Conservation (phyloP, 345 rosid species). For the Eucalyptus curtisii region DNA sequence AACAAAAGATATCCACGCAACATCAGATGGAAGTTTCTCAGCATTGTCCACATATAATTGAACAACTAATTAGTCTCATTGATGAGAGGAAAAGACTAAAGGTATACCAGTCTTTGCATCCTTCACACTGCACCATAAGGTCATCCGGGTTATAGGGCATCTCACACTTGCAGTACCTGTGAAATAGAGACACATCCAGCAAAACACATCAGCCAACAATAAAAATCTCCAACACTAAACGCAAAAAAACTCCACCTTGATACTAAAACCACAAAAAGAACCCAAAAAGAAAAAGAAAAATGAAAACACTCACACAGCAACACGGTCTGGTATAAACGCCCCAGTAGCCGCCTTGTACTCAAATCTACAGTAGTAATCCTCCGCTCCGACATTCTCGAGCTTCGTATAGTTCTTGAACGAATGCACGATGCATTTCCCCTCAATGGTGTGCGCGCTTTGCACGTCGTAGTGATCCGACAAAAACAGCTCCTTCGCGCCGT, state of each 20-base stretch:
- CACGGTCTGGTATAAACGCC: slow-evolving; percentile 69
- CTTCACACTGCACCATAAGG: slow-evolving; percentile 90
- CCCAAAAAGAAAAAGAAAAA: not conserved
- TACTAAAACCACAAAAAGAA: not conserved
- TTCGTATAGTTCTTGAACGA: slow-evolving; percentile 65
- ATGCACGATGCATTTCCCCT: slow-evolving; percentile 80
- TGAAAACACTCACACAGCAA: slow-evolving; percentile 69
- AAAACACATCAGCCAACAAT: not conserved
- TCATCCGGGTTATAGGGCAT: slow-evolving; percentile 95
- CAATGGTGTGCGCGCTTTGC: slow-evolving; percentile 77
- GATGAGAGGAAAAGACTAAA: not conserved
- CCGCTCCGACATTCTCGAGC: slow-evolving; percentile 66
- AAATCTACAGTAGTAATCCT: slow-evolving; percentile 77
- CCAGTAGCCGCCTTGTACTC: slow-evolving; percentile 87
- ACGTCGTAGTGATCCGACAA: slow-evolving; percentile 76
- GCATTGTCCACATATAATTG: not conserved
- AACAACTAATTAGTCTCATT: not conserved
- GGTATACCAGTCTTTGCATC: slow-evolving; percentile 85
- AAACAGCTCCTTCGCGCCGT: slow-evolving; percentile 85
- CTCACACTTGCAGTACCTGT: slow-evolving; percentile 88
- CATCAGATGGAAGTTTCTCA: not conserved
- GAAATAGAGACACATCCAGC: not conserved
- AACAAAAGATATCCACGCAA: not conserved
- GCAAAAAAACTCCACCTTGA: not conserved
- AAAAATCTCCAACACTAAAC: not conserved